These are phyloP conservation scores for Protea cynaroides DNA, from an alignment of 164 flowering plant genomes.

Conservation along the genomic window DNA sequence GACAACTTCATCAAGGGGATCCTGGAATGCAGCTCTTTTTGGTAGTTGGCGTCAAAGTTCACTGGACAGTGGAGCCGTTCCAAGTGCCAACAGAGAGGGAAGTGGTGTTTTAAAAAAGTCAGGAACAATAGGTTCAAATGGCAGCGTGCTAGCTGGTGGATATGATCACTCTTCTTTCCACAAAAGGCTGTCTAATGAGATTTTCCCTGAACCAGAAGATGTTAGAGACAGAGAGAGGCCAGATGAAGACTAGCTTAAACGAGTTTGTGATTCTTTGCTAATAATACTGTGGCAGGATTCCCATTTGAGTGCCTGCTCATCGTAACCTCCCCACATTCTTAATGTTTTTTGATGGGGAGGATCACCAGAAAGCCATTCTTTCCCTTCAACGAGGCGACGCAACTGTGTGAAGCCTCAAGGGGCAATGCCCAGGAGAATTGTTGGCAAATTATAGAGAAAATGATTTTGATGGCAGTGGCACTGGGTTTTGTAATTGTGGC, in stretches of 20 bases:
- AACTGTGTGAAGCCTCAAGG: not conserved
- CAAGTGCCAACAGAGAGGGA: constrained; percentile 39
- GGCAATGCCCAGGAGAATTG: not conserved
- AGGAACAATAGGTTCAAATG: constrained; percentile 56
- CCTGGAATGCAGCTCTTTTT: constrained; percentile 91
- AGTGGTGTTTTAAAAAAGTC: constrained; percentile 40
- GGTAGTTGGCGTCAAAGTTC: constrained; percentile 95
- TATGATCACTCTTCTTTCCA: constrained; percentile 52
- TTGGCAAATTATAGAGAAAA: not conserved
- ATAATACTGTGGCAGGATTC: constrained; percentile 32
- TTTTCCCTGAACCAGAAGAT: constrained; percentile 73
- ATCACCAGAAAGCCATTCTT: constrained; percentile 1
- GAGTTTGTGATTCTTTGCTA: constrained; percentile 41
- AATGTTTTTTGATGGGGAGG: not conserved
- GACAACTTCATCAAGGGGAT: constrained; percentile 76
- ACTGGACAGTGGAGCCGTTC: constrained; percentile 39
- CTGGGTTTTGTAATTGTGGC: constrained; percentile 2
- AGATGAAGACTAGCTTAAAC: constrained; percentile 21
- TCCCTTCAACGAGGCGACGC: not conserved
- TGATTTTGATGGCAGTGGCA: too few relatives aligned
- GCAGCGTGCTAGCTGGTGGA: constrained; percentile 37
- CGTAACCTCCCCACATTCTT: not conserved
- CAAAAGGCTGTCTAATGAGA: constrained; percentile 63
- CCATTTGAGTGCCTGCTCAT: constrained; percentile 30
- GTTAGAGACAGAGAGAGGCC: constrained; percentile 42